Evolutionary conservation across 2,329 filamentous ascomycete species (phyloP), one percentile per base, ranked within the genome.

Genomic region (Triangularia setosa): DNA sequence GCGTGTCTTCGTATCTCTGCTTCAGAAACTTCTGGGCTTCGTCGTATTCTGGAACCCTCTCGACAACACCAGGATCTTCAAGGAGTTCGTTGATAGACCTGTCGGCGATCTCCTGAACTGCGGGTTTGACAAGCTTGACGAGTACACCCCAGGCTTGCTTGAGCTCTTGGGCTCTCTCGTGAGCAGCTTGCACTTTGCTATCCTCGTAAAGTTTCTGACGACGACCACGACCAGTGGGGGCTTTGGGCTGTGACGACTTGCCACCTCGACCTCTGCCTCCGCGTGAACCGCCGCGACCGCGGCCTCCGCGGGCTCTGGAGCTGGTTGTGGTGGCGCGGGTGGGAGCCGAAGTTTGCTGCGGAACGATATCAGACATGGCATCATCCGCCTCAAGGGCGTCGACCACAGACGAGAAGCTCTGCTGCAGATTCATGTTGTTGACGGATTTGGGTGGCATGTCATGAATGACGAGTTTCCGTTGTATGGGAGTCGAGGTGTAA

Each of bases 71-170:
- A 7, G 83, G 79, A 60, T 86, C 80, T 58, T 82, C 78, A 66
- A 86, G 79, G 64, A 90, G 76, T 64, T 83, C 80, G 58, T 86
- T 83, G 64, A 89, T 76, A 60, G 79, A 83, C 33, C 86, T 81
- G 61, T 86, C 83, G 18, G 87, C 87, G 21, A 92, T 79, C 72
- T 90, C 87, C 64, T 87, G 85, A 14, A 90, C 79, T 9, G 87
- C 82, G 16, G 85, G 84, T 74, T 89, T 90, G 70, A 90, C 76
- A 28, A 84, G 80, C 69, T 85, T 83, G 64, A 86, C 82, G 60
- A 91, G 83, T 64, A 83, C 79, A n/a, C 85, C 82, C 75, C 86
- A 91, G 24, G 81, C 81, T 63, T 86, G 85, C 74, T 89, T 89
- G 70, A 91, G 79, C 69, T 89, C 84, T 69, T 88, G 82, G 73